Evolutionary conservation across 768 basidiomycete species (phyloP), one percentile per base, ranked within the genome.

Genomic region (Phlebiopsis gigantea): DNA sequence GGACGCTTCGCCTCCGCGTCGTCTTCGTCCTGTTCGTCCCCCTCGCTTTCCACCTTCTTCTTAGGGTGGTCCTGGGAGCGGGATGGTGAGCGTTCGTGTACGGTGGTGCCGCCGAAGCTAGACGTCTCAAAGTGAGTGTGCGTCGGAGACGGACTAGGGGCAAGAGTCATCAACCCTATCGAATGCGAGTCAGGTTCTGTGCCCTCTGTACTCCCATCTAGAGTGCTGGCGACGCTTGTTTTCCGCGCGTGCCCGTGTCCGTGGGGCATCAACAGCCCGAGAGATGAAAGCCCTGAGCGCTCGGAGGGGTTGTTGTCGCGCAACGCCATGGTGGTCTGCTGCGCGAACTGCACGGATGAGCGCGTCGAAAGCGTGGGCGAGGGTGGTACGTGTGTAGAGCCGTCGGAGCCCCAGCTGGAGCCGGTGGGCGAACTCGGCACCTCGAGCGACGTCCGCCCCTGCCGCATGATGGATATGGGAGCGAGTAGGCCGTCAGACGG

Each of bases 351-450:
- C 0, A 80, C 77, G 0, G 82, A 82, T 2, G 86, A 87, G 15
- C 75, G 77, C 2, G 76, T 80, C 0, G 90, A 89, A 9, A 89
- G 75, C 0, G 90, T 90, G 0, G 90, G 90, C 0, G 90, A 92
- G 0, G 90, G 88, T 0, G 90, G 90, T 69, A 77, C 22, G 72
- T 71, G 46, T 29, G 43, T 65, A 34, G 25, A 34, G 45, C 79
- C 78, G n/a, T 77, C 76, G 6, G 73, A 72, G 1, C 75, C 68
- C 2, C 61, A 62, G 31, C 63, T 62, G 0, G 68, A 68, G 58
- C 44, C 17, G 53, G 64, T 19, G 56, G 61, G 59, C 55, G 59
- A 19, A 45, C 43, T 12, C 26, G 57, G 59, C 4, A 57, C 63
- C 43, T 66, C 65, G 21, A 66, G 60, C 17, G 64, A 65, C 1